Evolutionary conservation across 208 protist genomes (phyloP).

Genomic region (Leptomonas seymouri): DNA sequence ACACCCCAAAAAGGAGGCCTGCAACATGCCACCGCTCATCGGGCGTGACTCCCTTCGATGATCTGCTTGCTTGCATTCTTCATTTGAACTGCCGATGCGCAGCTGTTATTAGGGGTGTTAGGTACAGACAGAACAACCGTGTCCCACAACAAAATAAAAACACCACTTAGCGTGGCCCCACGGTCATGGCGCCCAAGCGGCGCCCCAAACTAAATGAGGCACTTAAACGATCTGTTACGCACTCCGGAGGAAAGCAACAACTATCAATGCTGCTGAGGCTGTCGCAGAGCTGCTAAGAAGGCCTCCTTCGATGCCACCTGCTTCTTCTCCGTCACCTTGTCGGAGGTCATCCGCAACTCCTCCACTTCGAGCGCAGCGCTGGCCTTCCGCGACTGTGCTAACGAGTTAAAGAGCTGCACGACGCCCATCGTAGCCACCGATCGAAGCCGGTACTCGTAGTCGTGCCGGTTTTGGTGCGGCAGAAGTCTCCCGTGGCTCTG

Average conservation of each 20-base stretch:
- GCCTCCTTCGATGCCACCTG: constrained; percentile 78
- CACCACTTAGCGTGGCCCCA: no score
- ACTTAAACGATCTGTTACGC: not conserved
- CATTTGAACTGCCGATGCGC: no score
- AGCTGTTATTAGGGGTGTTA: no score
- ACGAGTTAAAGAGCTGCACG: constrained; percentile 88
- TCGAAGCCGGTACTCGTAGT: constrained; percentile 91
- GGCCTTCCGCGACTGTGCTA: constrained; percentile 79
- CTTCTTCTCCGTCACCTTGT: constrained; percentile 82
- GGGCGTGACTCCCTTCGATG: no score
- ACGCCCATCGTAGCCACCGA: constrained; percentile 81
- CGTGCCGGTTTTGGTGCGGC: constrained; percentile 74
- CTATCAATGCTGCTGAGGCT: constrained; percentile 36
- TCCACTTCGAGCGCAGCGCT: constrained; percentile 49
- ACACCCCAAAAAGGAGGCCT: no score
- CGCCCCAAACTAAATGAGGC: not conserved
- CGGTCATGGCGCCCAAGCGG: no score
- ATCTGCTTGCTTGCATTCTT: no score
- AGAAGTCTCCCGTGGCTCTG: constrained; percentile 83
- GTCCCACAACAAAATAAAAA: no score
- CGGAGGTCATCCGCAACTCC: constrained; percentile 57
- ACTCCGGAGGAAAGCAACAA: not conserved
- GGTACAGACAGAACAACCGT: no score
- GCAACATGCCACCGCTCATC: no score
- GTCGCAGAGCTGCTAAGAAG: constrained; percentile 74